These are phyloP conservation scores for Mercurialis annua DNA, from an alignment of 345 rosid species.

Conservation along the genomic window DNA sequence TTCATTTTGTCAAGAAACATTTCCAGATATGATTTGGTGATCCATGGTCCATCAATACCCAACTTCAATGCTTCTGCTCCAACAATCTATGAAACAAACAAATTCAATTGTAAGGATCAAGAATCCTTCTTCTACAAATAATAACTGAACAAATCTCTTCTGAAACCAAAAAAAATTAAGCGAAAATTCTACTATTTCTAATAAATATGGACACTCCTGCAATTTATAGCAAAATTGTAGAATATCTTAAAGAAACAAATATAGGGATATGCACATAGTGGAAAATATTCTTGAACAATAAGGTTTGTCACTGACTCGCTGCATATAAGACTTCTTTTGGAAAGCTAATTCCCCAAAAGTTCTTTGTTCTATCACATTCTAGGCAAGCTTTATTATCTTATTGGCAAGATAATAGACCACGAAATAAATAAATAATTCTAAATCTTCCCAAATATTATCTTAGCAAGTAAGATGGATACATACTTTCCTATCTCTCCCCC, in stretches of 20 bases:
- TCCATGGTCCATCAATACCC: conserved; percentile 85
- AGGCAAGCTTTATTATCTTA: neutral
- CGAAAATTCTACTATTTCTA: neutral
- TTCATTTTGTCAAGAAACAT: conserved; percentile 89
- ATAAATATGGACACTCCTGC: neutral
- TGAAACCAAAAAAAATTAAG: conserved; percentile 3
- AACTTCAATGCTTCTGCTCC: conserved; percentile 85
- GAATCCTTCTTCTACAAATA: neutral
- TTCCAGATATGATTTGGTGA: conserved; percentile 94
- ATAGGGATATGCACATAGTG: neutral
- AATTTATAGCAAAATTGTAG: neutral
- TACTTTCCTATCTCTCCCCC: conserved; percentile 95
- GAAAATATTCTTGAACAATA: neutral
- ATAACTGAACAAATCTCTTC: too few species aligned
- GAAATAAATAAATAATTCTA: neutral
- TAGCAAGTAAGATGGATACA: conserved; percentile 21
- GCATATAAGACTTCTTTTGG: neutral
- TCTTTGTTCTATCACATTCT: neutral
- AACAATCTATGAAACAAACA: conserved; percentile 60
- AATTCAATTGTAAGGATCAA: conserved; percentile 8
- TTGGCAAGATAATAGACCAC: neutral
- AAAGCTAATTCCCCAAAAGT: neutral
- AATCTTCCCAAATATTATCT: neutral
- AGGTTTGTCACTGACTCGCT: neutral
- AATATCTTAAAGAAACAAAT: neutral